Conservation (phyloP, 352 stramenopile species). For the Pythium guiyangense region DNA sequence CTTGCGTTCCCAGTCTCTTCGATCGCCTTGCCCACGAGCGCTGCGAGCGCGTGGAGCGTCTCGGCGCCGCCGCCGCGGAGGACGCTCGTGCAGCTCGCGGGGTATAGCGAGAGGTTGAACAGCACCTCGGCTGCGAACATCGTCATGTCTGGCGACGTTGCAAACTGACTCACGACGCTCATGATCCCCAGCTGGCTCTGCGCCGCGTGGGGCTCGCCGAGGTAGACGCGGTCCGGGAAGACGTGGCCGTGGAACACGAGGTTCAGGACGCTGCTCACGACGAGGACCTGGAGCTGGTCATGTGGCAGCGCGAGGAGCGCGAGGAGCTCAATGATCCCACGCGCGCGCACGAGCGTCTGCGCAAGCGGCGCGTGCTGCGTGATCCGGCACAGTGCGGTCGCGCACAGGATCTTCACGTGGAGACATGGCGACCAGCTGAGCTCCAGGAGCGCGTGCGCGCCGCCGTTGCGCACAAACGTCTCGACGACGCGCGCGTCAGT, state of each 20-base stretch:
- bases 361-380: conserved; percentile 33
- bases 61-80: conserved; percentile 60
- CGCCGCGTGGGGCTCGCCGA: conserved; percentile 60
- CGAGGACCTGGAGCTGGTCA: conserved; percentile 50
- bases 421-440: conserved; percentile 62
- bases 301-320: conserved; percentile 60
- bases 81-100: conserved; percentile 39
- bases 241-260: conserved; percentile 56
- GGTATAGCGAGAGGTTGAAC: conserved; percentile 70
- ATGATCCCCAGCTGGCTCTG: conserved; percentile 67
- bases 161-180: conserved; percentile 56
- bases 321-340: conserved; percentile 58
- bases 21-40: conserved; percentile 36
- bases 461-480: conserved; percentile 50
- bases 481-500: conserved; percentile 27
- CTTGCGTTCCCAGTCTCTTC: conserved; percentile 24
- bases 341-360: conserved; percentile 27
- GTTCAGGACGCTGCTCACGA: conserved; percentile 65
- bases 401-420: conserved; percentile 65
- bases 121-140: conserved; percentile 59
- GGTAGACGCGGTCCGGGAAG: conserved; percentile 71
- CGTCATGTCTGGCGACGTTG: conserved; percentile 24
- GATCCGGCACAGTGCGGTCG: conserved; percentile 58
- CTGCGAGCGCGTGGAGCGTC: conserved; percentile 41
- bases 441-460: conserved; percentile 59